A percentile compares a stretch with the other conserved stretches of the same genome.
Conservation (phyloP, 2,329 filamentous ascomycete species). For the Fusarium sp. region DNA sequence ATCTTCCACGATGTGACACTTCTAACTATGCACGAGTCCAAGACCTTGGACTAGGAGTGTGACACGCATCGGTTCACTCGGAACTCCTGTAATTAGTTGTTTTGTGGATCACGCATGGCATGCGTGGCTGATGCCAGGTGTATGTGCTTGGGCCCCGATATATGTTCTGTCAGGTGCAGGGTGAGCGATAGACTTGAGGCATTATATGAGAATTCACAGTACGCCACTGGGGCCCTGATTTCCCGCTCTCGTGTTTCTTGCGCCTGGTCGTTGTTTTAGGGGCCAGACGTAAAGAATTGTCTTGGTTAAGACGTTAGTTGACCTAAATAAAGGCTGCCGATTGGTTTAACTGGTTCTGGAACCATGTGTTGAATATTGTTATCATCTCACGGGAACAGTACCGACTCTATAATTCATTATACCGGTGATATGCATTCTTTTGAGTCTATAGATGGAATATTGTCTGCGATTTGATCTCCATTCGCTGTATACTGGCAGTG, state of each 20-base stretch:
- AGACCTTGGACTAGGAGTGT: no score
- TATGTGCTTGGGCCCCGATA: neutral
- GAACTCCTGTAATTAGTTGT: no score
- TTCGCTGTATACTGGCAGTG: no score
- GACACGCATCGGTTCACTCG: no score
- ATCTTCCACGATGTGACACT: no score
- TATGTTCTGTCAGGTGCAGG: conserved; percentile 11
- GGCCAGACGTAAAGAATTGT: neutral
- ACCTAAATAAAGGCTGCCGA: neutral
- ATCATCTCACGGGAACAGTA: neutral
- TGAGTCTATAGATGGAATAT: neutral
- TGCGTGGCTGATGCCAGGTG: neutral
- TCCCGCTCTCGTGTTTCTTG: neutral
- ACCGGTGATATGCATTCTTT: no score
- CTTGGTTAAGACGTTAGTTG: neutral
- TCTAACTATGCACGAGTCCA: no score
- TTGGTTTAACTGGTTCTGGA: neutral
- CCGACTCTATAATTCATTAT: neutral
- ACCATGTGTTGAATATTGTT: neutral
- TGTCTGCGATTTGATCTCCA: no score
- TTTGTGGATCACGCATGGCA: no score
- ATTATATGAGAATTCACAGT: neutral
- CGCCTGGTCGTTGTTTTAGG: neutral
- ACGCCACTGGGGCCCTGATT: neutral
- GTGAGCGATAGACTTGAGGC: neutral